Evolutionary conservation across 116 monocot genomes (phyloP), one percentile per base, ranked within the genome.

Genomic region (Papilionanthe hybrid): DNA sequence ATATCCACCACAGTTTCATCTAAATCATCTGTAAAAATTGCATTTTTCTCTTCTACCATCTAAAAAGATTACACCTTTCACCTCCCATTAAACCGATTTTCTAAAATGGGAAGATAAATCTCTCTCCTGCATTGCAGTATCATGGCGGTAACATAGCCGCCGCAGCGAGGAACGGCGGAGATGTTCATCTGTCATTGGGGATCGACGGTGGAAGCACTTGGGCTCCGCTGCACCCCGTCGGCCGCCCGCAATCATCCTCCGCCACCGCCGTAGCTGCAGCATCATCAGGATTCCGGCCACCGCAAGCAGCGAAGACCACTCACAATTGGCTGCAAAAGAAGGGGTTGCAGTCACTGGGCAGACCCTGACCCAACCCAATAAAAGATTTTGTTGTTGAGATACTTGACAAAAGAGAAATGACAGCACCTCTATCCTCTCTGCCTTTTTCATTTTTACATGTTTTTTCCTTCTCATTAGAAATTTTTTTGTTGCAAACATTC

Each of bases 231-330:
- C 44, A 23, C 7, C n/a, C 48, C 42, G 23, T 28, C 75, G 60
- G 11, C 67, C 28, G 19, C 18, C 65, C 47, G 2, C 66, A 32
- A 19, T 9, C 15, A 3, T 2, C 42, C 43, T 63, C 65, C 37
- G 37, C 71, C 32, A 75, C 72, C 72, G 42, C 78, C 30, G 50
- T 42, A 19, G 25, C 79, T 50, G 84, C 84, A 84, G 84, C 84
- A 84, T 84, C 84, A 84, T 84, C 84, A 84, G 84, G 84, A 84
- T 84, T 84, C 84, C 37, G 37, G 37, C 75, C 79, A 48, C 63
- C 75, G 22, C 84, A 80, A 69, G 43, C 66, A 71, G 80, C 56
- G 53, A 84, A 80, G 50, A 65, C 75, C 17, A 55, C 84, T 27
- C 63, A 79, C 48, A 75, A 45, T 78, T 83, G 83, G 83, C 78